Evolutionary conservation across 2,329 filamentous ascomycete genomes (phyloP).

Genomic region (Dryadomyces quercivorus): DNA sequence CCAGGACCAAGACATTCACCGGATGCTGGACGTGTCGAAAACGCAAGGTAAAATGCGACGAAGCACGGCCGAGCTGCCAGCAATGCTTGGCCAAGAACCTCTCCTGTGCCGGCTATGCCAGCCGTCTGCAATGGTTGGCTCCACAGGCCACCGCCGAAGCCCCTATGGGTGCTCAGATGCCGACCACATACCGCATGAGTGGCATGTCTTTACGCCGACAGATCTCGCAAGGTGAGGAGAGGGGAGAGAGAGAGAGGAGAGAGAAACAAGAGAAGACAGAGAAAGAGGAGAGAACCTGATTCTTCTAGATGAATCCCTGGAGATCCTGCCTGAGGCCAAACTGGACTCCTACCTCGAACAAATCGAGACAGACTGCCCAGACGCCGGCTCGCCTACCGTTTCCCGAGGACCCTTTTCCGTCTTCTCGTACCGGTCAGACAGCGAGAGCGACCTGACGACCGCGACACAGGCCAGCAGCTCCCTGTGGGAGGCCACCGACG

Average conservation of each 20-base stretch:
- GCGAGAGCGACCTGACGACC: no score
- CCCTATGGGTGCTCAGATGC: no score
- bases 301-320: neutral
- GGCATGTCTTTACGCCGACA: neutral
- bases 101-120: neutral
- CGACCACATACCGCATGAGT: no score
- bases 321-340: neutral
- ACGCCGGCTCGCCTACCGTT: no score
- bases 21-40: constrained; percentile 5
- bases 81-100: neutral
- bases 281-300: no score
- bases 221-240: neutral
- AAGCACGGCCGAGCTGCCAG: neutral
- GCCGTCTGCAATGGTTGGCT: neutral
- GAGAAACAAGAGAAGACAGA: no score
- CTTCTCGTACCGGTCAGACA: no score
- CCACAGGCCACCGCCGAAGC: neutral
- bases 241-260: neutral
- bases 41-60: constrained; percentile 7
- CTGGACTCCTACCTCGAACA: neutral
- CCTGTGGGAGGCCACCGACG: no score
- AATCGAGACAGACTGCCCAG: neutral
- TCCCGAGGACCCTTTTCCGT: no score
- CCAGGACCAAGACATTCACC: constrained; percentile 1
- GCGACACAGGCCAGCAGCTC: no score